Percentiles rank a stretch among this genome's conserved stretches.
Evolutionary conservation across 164 flowering plant genomes (phyloP).

Genomic region (Euptelea pleiosperma): DNA sequence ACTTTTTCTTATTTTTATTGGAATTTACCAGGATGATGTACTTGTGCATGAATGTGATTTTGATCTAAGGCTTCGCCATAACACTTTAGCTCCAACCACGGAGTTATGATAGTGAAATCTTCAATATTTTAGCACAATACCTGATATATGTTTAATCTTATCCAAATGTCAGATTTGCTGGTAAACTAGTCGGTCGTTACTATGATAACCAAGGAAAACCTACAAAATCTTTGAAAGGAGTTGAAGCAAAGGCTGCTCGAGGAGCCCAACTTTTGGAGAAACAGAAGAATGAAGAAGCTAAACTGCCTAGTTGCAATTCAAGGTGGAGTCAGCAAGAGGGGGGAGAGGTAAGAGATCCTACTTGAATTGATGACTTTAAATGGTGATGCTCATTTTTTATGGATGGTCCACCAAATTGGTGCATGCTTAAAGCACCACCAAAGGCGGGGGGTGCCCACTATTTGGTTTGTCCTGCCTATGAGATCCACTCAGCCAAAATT

Average conservation of each 20-base stretch:
- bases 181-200: slow-evolving; percentile 83
- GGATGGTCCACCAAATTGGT: too few species aligned
- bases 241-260: slow-evolving; percentile 87
- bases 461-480: too few species aligned
- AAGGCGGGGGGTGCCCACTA: too few species aligned
- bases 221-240: slow-evolving; percentile 80
- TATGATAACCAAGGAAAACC: slow-evolving; percentile 75
- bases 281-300: slow-evolving; percentile 81
- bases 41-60: too few species aligned
- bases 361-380: background rate
- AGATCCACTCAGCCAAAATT: too few species aligned
- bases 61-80: too few species aligned
- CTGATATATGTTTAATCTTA: background rate
- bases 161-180: slow-evolving; percentile 47
- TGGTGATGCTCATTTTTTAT: background rate
- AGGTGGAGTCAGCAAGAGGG: slow-evolving; percentile 95
- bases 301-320: slow-evolving; percentile 74
- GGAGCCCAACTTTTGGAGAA: slow-evolving; percentile 89
- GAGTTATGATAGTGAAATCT: too few species aligned
- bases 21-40: too few species aligned
- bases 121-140: background rate
- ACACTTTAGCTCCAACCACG: too few species aligned
- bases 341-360: slow-evolving; percentile 59
- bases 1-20: too few species aligned
- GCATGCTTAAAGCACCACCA: too few species aligned